These are phyloP conservation scores for Powellomyces hirtus DNA, from an alignment of 192 early-diverging fungal genomes.

Conservation along the genomic window DNA sequence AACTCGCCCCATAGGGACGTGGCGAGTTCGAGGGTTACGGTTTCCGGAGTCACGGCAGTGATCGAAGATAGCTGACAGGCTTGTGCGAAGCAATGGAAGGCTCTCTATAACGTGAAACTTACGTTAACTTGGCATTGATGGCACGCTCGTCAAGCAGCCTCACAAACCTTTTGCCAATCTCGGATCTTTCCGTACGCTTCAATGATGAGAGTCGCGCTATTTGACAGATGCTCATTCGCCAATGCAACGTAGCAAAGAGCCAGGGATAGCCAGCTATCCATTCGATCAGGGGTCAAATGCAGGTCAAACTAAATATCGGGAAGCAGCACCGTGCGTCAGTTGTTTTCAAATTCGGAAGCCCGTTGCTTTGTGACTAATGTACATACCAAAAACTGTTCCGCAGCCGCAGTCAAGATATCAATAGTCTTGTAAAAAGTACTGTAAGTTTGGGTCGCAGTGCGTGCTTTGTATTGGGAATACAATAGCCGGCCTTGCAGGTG, in stretches of 20 bases:
- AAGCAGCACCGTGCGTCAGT: neutral
- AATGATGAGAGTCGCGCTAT: conserved; percentile 59
- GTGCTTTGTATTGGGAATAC: conserved; percentile 45
- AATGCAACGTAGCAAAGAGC: conserved; percentile 55
- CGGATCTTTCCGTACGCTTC: conserved; percentile 49
- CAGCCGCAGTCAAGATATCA: conserved; percentile 33
- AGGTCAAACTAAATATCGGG: conserved; percentile 44
- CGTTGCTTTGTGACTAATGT: no score
- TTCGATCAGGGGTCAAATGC: conserved; percentile 51
- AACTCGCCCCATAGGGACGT: conserved; percentile 35
- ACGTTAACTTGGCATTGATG: neutral
- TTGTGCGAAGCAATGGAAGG: conserved; percentile 66
- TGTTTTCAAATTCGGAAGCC: no score
- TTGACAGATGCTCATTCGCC: conserved; percentile 64
- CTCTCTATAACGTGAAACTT: conserved; percentile 34
- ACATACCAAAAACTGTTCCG: conserved; percentile 52
- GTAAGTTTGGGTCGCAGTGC: conserved; percentile 20
- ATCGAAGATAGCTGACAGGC: conserved; percentile 21
- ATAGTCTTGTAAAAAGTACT: neutral
- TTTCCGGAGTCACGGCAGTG: conserved; percentile 6
- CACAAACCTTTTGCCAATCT: conserved; percentile 55
- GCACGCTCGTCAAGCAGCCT: no score
- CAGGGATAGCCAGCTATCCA: conserved; percentile 66
- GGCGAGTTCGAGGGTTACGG: neutral
- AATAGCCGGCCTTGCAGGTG: conserved; percentile 57